phyloP scores from a whole-genome alignment of 179 eudicot genomes.

The Sideroxylon spinosum region DNA sequence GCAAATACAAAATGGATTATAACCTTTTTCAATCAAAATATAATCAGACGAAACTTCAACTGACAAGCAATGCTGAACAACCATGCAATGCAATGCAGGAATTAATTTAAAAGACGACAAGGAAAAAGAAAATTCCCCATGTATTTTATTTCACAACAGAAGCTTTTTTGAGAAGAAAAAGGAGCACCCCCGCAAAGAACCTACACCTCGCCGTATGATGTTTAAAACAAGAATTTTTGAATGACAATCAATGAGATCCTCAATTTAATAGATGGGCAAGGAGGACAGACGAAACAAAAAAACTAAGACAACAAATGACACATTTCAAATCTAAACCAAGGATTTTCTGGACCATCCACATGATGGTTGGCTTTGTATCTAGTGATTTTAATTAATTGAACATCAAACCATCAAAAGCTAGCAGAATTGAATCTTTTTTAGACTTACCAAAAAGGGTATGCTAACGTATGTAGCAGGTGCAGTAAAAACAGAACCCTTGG shows the following conservation, averaged over 20 bases:
- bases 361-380: not conserved
- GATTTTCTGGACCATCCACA: not conserved
- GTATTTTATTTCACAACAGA: conserved; percentile 3
- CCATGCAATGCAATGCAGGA: not conserved
- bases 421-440: too few species aligned
- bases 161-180: not conserved
- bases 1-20: conserved; percentile 26
- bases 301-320: not conserved
- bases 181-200: not conserved
- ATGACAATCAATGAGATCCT: conserved; percentile 4
- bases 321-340: not conserved
- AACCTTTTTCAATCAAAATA: not conserved
- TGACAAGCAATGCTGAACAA: not conserved
- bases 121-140: not conserved
- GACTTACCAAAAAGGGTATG: too few species aligned
- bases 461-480: too few species aligned
- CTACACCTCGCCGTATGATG: not conserved
- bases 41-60: conserved; percentile 7
- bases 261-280: not conserved
- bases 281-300: not conserved
- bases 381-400: not conserved
- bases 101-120: not conserved
- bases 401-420: not conserved
- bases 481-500: too few species aligned
- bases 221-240: not conserved